A percentile compares a stretch with the other conserved stretches of the same genome.
Conservation (phyloP, 1,139 yeast genomes). For the Wickerhamomyces sp. region DNA sequence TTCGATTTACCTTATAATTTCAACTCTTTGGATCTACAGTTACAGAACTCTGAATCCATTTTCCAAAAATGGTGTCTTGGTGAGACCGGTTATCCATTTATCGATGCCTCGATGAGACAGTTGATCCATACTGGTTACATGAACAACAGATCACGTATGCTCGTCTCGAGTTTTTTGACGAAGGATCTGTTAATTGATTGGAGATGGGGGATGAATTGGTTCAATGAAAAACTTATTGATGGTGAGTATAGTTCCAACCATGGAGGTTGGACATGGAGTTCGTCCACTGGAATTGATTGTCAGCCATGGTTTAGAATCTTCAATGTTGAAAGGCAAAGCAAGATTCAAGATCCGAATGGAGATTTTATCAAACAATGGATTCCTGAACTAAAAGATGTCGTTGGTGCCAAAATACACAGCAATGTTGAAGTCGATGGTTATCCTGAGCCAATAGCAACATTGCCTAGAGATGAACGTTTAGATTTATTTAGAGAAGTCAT, state of each 20-base stretch:
- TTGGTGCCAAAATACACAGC: slow-evolving; percentile 19
- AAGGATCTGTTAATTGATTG: slow-evolving; percentile 50
- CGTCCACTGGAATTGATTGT: slow-evolving; percentile 47
- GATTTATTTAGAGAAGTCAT: slow-evolving; percentile 34
- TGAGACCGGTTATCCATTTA: slow-evolving; percentile 48
- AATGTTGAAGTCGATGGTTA: slow-evolving; percentile 30
- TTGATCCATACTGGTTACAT: slow-evolving; percentile 45
- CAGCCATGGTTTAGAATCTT: slow-evolving; percentile 54
- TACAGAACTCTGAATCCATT: slow-evolving; percentile 37
- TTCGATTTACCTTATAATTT: slow-evolving; percentile 47
- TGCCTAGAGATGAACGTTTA: slow-evolving; percentile 34
- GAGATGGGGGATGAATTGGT: slow-evolving; percentile 50
- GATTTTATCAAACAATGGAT: slow-evolving; percentile 44
- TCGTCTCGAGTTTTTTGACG: slow-evolving; percentile 45
- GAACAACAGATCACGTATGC: slow-evolving; percentile 51
- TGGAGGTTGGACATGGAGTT: slow-evolving; percentile 55
- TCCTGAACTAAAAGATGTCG: slow-evolving; percentile 37
- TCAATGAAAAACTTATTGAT: slow-evolving; percentile 43
- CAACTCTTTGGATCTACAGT: slow-evolving; percentile 33
- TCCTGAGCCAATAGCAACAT: slow-evolving; percentile 38
- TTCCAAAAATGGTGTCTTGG: slow-evolving; percentile 48
- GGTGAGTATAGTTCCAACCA: slow-evolving; percentile 50
- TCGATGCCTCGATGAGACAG: slow-evolving; percentile 55
- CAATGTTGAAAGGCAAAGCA: slow-evolving; percentile 48
- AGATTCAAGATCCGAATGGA: slow-evolving; percentile 43